These are phyloP conservation scores for Marasmius sp. DNA, from an alignment of 1,284 basidiomycete genomes.

Conservation along the genomic window DNA sequence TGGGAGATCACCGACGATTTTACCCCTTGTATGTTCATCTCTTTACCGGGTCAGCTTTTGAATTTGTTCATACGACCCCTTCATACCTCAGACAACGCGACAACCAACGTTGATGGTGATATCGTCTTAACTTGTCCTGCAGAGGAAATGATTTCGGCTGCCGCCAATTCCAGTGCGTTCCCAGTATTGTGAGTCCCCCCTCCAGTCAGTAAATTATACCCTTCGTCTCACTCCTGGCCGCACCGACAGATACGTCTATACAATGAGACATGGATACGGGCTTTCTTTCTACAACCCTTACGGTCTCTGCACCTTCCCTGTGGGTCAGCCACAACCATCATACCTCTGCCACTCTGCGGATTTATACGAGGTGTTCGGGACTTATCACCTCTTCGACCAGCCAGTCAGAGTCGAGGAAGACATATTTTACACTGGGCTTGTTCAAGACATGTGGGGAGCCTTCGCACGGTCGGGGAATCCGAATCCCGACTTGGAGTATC, in stretches of 20 bases:
- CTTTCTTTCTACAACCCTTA: slow-evolving; percentile 11
- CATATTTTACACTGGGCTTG: slow-evolving; percentile 10
- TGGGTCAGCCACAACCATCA: slow-evolving; percentile 11
- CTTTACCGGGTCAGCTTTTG: neutral
- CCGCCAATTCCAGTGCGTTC: slow-evolving; percentile 7
- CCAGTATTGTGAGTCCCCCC: slow-evolving; percentile 8
- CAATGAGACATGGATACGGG: slow-evolving; percentile 11
- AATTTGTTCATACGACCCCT: neutral
- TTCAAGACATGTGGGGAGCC: slow-evolving; percentile 35
- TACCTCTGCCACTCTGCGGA: slow-evolving; percentile 15
- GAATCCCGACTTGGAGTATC: slow-evolving; percentile 35
- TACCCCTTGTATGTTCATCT: slow-evolving; percentile 11
- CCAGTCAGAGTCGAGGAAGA: slow-evolving; percentile 6
- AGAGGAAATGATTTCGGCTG: slow-evolving; percentile 8
- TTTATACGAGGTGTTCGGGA: slow-evolving; percentile 14
- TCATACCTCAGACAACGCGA: neutral
- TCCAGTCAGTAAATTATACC: neutral
- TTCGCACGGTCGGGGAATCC: slow-evolving; percentile 42
- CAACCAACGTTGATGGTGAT: slow-evolving; percentile 3
- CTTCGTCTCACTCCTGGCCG: neutral
- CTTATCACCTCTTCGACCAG: slow-evolving; percentile 10
- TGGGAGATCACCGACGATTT: slow-evolving; percentile 16
- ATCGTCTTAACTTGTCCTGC: slow-evolving; percentile 7
- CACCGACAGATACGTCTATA: slow-evolving; percentile 6
- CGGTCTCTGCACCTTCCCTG: slow-evolving; percentile 13